Evolutionary conservation across 192 early-diverging fungal genomes (phyloP).

Genomic region (Podila clonocystis): DNA sequence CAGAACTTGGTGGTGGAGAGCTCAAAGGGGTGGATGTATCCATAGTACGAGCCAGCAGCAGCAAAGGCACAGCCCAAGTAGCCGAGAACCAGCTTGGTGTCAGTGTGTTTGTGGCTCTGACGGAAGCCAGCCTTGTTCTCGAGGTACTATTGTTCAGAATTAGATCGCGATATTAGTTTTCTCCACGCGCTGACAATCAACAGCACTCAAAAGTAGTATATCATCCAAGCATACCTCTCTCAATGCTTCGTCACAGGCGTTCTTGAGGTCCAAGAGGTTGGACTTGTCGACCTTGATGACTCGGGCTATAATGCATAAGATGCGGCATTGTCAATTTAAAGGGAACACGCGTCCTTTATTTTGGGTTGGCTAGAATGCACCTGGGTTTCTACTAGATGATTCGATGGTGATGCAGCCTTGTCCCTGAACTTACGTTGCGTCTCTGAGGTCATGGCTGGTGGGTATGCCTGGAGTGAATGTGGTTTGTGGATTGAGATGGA

Average conservation of each 20-base stretch:
- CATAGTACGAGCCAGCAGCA: slow-evolving; percentile 73
- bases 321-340: not conserved
- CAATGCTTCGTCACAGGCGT: slow-evolving; percentile 73
- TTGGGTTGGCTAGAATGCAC: not conserved
- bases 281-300: slow-evolving; percentile 54
- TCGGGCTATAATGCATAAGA: slow-evolving; percentile 16
- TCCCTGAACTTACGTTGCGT: slow-evolving; percentile 2
- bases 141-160: slow-evolving; percentile 51
- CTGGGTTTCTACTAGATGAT: not conserved
- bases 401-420: not conserved
- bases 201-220: not conserved
- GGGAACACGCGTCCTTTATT: not conserved
- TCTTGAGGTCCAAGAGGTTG: slow-evolving; percentile 62
- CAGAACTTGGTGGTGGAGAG: slow-evolving; percentile 63
- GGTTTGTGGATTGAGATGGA: not conserved
- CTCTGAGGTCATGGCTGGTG: slow-evolving; percentile 23
- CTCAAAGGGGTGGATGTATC: slow-evolving; percentile 73
- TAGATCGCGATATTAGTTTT: not conserved
- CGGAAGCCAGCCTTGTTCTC: slow-evolving; percentile 60
- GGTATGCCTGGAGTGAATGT: not conserved
- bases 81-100: slow-evolving; percentile 84
- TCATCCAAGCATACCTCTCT: slow-evolving; percentile 51
- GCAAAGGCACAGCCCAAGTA: slow-evolving; percentile 81
- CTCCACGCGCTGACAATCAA: too few relatives aligned
- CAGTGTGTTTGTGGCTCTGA: slow-evolving; percentile 83